Percentiles rank a stretch among this genome's conserved stretches.
Evolutionary conservation across 352 stramenopile genomes (phyloP).

Genomic region (Phytophthora litchii): DNA sequence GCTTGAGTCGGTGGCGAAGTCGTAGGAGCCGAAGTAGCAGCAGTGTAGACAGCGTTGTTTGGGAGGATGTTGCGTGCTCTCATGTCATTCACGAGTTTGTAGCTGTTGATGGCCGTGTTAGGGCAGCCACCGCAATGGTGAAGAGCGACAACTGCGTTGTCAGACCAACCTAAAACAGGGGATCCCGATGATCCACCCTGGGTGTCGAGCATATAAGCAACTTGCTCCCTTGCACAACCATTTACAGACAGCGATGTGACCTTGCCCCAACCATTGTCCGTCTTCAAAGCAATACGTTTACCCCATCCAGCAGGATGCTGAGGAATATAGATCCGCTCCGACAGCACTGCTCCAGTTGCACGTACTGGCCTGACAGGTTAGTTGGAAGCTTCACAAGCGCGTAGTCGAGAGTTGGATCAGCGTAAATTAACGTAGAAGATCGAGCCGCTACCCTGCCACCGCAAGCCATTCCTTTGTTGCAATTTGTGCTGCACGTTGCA

Average conservation of each 20-base stretch:
- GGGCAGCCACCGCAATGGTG: constrained; percentile 83
- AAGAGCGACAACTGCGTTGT: constrained; percentile 75
- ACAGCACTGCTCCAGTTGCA: constrained; percentile 42
- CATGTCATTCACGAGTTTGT: constrained; percentile 67
- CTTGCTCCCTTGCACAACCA: constrained; percentile 59
- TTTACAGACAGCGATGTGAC: constrained; percentile 52
- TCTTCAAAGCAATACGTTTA: constrained; percentile 74
- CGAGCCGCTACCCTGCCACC: constrained; percentile 38
- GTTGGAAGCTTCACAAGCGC: constrained; percentile 65
- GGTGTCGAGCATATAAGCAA: constrained; percentile 77
- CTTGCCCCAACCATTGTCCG: constrained; percentile 39
- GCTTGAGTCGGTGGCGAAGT: constrained; percentile 22
- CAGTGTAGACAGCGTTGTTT: constrained; percentile 40
- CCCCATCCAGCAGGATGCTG: constrained; percentile 71
- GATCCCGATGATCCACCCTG: constrained; percentile 76
- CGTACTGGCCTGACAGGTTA: constrained; percentile 59
- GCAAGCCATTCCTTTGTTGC: constrained; percentile 48
- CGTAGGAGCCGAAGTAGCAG: constrained; percentile 22
- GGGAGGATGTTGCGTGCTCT: constrained; percentile 47
- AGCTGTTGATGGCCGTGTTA: constrained; percentile 78
- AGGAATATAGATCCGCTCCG: constrained; percentile 70
- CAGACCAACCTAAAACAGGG: constrained; percentile 55
- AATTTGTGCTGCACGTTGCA: constrained; percentile 41
- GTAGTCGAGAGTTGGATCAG: constrained; percentile 55
- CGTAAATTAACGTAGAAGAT: constrained; percentile 46